These are phyloP conservation scores for Boletellus sp. DNA, from an alignment of 768 basidiomycete species.

Conservation along the genomic window DNA sequence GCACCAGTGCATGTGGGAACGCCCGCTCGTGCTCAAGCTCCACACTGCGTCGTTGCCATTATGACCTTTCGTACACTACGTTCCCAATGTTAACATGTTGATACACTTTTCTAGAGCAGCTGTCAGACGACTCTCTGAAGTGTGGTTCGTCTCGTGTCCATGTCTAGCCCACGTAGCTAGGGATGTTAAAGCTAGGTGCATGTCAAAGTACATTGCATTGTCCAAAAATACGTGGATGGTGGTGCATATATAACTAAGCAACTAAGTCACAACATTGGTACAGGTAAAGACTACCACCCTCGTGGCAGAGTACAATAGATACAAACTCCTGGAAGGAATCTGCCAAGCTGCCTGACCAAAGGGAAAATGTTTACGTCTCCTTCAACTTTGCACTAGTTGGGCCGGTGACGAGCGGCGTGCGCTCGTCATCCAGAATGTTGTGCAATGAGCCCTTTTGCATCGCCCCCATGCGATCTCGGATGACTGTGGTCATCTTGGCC, in stretches of 20 bases:
- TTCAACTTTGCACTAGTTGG: not conserved
- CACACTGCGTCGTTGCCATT: no score
- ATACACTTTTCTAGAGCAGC: no score
- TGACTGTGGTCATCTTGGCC: constrained; percentile 19
- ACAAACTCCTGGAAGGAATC: not conserved
- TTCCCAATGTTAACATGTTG: no score
- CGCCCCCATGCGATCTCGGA: constrained; percentile 28
- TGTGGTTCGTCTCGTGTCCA: no score
- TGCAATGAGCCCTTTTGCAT: constrained; percentile 13
- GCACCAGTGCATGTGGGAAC: no score
- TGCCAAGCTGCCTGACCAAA: not conserved
- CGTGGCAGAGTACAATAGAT: not conserved
- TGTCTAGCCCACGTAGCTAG: not conserved
- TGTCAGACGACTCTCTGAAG: not conserved
- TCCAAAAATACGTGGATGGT: not conserved
- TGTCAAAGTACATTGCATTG: not conserved
- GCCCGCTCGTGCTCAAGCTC: no score
- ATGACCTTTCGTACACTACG: no score
- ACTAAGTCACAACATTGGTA: not conserved
- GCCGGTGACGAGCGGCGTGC: not conserved
- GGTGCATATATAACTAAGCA: not conserved
- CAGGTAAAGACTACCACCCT: no score
- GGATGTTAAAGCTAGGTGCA: no score
- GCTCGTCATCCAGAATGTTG: constrained; percentile 21
- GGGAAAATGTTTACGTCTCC: not conserved